These are phyloP conservation scores for Rhododendron kiyosumense DNA, from an alignment of 148 eudicot genomes.

Conservation along the genomic window DNA sequence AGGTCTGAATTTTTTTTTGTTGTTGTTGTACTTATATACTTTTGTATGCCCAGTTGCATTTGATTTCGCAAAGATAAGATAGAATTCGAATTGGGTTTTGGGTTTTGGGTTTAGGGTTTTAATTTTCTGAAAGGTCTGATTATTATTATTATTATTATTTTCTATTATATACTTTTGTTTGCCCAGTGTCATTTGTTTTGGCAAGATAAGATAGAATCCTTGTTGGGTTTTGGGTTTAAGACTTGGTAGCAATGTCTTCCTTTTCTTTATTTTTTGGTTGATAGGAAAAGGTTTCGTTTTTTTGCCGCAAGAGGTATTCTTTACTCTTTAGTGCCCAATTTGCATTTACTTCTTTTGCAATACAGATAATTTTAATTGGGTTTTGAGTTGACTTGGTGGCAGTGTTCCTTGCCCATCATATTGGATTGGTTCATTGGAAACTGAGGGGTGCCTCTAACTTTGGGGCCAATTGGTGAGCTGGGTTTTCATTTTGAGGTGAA, in stretches of 20 bases:
- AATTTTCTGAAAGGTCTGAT: neutral
- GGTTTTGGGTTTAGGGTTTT: neutral
- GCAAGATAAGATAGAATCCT: neutral
- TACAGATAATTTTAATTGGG: neutral
- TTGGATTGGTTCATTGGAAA: neutral
- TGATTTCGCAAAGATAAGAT: neutral
- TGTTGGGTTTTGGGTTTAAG: neutral
- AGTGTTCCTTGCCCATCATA: neutral
- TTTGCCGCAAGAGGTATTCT: neutral
- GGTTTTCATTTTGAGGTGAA: neutral
- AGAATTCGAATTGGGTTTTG: neutral
- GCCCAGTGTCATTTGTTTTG: neutral
- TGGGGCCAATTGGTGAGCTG: slow-evolving; percentile 4
- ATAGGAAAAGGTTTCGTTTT: neutral
- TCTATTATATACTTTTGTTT: neutral
- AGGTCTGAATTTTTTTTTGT: neutral
- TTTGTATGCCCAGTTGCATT: neutral
- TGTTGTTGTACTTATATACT: neutral
- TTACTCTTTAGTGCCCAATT: neutral
- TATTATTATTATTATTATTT: neutral
- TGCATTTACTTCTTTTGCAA: neutral
- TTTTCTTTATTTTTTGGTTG: neutral
- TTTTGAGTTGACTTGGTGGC: neutral
- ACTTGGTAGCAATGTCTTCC: neutral
- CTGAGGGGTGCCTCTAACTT: neutral